Evolutionary conservation across 495 filamentous ascomycete species (phyloP).

Genomic region (Cudoniella acicularis): DNA sequence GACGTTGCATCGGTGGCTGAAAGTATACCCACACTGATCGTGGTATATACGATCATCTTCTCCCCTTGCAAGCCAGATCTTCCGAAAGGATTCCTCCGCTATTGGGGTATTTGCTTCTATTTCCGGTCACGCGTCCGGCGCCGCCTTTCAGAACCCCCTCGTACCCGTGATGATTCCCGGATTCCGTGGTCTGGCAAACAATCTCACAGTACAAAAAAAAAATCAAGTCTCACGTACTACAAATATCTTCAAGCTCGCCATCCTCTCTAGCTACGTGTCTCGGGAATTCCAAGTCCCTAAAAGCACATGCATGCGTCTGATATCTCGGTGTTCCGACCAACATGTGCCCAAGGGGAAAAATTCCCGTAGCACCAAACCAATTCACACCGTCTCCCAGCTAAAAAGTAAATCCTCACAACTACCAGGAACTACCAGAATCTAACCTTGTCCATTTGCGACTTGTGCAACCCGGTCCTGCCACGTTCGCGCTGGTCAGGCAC

Average conservation of each 20-base stretch:
- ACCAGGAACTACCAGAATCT: background rate
- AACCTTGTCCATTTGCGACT: background rate
- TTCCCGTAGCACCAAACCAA: background rate
- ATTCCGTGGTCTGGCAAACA: too few relatives aligned
- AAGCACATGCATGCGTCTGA: background rate
- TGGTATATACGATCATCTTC: conserved; percentile 1
- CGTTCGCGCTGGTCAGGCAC: background rate
- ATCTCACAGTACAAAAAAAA: too few relatives aligned
- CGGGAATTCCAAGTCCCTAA: background rate
- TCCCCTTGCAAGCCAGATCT: conserved; percentile 6
- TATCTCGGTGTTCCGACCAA: background rate
- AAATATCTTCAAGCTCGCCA: background rate
- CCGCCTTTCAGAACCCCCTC: background rate
- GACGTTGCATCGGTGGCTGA: background rate
- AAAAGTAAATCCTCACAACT: background rate
- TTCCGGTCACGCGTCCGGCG: background rate
- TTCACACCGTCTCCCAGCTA: background rate
- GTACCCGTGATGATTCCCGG: too few relatives aligned
- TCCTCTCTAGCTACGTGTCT: too few relatives aligned
- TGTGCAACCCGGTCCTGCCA: background rate
- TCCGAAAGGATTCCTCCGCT: conserved; percentile 1
- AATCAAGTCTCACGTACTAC: too few relatives aligned
- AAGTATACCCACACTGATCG: background rate
- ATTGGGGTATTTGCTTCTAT: background rate
- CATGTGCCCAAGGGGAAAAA: background rate